A percentile compares a stretch with the other conserved stretches of the same genome.
phyloP scores from a whole-genome alignment of 805 yeast genomes.

The Myxozyma geophila region DNA sequence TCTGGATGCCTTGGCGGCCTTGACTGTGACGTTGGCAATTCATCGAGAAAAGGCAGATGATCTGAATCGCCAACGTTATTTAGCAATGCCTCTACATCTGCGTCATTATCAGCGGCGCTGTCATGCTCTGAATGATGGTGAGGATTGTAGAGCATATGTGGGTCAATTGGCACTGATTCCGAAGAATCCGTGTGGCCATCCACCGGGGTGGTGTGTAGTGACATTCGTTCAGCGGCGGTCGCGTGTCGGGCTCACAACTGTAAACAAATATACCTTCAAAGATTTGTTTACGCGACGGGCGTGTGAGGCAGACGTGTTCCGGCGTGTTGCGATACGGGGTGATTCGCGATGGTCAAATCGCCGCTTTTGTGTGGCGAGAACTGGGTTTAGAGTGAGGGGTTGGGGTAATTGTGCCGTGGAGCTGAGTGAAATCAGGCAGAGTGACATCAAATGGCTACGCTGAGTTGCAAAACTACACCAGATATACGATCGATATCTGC shows the following conservation, averaged over 20 bases:
- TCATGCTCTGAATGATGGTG: conserved; percentile 6
- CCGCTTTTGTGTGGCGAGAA: conserved; percentile 10
- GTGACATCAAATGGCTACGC: not conserved
- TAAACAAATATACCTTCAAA: not conserved
- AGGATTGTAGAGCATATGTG: conserved; percentile 23
- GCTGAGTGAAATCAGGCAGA: conserved; percentile 1
- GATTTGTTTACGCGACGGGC: too few relatives aligned
- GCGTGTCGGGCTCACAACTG: not conserved
- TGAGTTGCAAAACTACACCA: too few relatives aligned
- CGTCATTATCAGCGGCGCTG: not conserved
- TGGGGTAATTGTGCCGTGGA: not conserved
- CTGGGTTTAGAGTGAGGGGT: conserved; percentile 1
- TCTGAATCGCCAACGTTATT: conserved; percentile 1
- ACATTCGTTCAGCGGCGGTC: not conserved
- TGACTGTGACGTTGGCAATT: conserved; percentile 16
- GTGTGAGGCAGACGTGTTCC: conserved; percentile 1
- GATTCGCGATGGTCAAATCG: conserved; percentile 10
- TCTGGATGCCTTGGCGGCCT: conserved; percentile 16
- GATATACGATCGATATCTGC: too few relatives aligned
- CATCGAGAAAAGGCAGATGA: conserved; percentile 6
- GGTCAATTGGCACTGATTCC: conserved; percentile 24
- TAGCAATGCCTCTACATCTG: not conserved
- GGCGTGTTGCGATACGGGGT: conserved; percentile 8
- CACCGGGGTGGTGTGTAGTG: conserved; percentile 2
- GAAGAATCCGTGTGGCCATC: not conserved